Evolutionary conservation across 164 flowering plant species (phyloP), one percentile per base, ranked within the genome.

Genomic region (Taxillus chinensis): DNA sequence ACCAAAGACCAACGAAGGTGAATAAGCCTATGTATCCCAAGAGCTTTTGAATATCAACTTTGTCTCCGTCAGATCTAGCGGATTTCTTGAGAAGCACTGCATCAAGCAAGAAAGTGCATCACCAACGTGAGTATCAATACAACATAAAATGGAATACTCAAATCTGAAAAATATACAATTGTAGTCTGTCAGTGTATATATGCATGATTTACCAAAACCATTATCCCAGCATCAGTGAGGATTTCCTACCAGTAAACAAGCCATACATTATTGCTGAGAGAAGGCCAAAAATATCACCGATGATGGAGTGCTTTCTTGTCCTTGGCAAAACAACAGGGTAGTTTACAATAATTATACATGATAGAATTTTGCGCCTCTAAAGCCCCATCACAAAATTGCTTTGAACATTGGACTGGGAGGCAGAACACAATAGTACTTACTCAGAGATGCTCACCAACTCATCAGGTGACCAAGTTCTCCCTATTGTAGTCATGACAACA

Each of bases 1-100:
- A 86, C 88, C 91, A 83, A 63, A 83, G 76, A 64, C 83, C 79
- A 52, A 86, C 55, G 63, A 85, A 73, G 15, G 79, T 65, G 57
- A 83, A 82, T 55, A 86, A 72, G 48, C 91, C 88, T 17, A 83
- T 75, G 66, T 76, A 86, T 49, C 88, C 91, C 48, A 83, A 83
- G 60, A 78, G 66, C 68, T 79, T 86, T 51, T 82, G 85, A 60
- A 83, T 77, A 62, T 83, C 91, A 57, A 76, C 73, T 65, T 79
- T 83, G 49, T 79, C 80, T 62, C 77, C 86, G 72, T 75, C 83
- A 43, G 79, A 72, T 15, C 88, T 88, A 64, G 81, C 65, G 49
- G 53, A 70, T 66, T 75, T 83, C 69, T 83, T 83, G 17, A 85
- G 81, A 49, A 83, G 70, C 39, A 85, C 90, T 83, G 74, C 74